A percentile compares a stretch with the other conserved stretches of the same genome.
Conservation (phyloP, 441 rosid genomes). For the Pelargonium australe region DNA sequence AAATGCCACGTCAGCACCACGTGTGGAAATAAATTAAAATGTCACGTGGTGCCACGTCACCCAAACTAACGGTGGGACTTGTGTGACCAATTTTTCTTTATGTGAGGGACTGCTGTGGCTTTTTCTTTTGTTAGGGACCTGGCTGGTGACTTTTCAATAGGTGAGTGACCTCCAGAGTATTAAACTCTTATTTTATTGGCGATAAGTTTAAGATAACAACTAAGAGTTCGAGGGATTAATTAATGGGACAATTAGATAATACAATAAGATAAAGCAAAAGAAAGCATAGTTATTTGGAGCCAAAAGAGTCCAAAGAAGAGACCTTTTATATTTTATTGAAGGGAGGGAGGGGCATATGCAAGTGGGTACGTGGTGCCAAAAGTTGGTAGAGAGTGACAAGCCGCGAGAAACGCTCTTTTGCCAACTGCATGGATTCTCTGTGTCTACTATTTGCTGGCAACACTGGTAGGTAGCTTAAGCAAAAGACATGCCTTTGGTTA, state of each 20-base stretch:
- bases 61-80: too few species aligned
- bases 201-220: conserved; percentile 10
- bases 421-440: conserved; percentile 18
- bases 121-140: too few species aligned
- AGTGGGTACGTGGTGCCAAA: conserved; percentile 22
- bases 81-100: too few species aligned
- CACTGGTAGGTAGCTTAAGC: conserved; percentile 14
- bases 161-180: too few species aligned
- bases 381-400: conserved; percentile 24
- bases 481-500: conserved; percentile 4
- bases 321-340: conserved; percentile 11
- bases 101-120: too few species aligned
- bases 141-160: too few species aligned
- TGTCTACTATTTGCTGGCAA: conserved; percentile 16
- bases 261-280: conserved; percentile 23
- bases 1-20: too few species aligned
- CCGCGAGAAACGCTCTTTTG: conserved; percentile 24
- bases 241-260: conserved; percentile 13
- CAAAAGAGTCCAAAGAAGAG: conserved; percentile 22
- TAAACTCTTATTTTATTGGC: conserved; percentile 13
- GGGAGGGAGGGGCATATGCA: conserved; percentile 22
- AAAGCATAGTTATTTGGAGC: conserved; percentile 25
- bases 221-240: conserved; percentile 17
- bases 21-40: too few species aligned
- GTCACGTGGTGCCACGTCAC: too few species aligned